Evolutionary conservation across 2,329 filamentous ascomycete species (phyloP).

Genomic region (Trichoderma asperellum): DNA sequence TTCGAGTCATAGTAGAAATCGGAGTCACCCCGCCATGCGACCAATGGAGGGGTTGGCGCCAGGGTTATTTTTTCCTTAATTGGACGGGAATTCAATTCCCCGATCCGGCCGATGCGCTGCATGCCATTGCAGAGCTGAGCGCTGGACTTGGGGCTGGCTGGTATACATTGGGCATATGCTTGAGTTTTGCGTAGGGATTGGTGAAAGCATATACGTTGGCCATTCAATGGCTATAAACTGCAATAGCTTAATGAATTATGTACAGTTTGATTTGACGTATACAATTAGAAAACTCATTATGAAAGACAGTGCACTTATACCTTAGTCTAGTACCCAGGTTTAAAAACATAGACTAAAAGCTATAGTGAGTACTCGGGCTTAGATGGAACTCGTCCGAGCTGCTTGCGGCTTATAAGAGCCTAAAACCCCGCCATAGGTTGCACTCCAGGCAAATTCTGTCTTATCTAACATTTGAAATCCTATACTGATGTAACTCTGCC

Average conservation of each 20-base stretch:
- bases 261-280: neutral
- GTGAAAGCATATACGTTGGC: neutral
- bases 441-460: neutral
- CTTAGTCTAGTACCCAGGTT: too few relatives aligned
- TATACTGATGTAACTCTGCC: neutral
- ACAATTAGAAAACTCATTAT: neutral
- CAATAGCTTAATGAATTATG: neutral
- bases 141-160: neutral
- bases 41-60: conserved; percentile 25
- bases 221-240: too few relatives aligned
- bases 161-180: neutral
- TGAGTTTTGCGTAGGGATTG: neutral
- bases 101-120: conserved; percentile 20
- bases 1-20: conserved; percentile 27
- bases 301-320: neutral
- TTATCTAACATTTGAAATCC: neutral
- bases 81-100: conserved; percentile 22
- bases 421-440: neutral
- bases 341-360: neutral
- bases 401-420: neutral
- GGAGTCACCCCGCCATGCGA: conserved; percentile 29
- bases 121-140: neutral
- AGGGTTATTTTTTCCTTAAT: conserved; percentile 7
- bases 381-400: neutral
- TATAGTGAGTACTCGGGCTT: neutral